phyloP scores from a whole-genome alignment of 2,329 filamentous ascomycete species.

The Curvularia spicifera region DNA sequence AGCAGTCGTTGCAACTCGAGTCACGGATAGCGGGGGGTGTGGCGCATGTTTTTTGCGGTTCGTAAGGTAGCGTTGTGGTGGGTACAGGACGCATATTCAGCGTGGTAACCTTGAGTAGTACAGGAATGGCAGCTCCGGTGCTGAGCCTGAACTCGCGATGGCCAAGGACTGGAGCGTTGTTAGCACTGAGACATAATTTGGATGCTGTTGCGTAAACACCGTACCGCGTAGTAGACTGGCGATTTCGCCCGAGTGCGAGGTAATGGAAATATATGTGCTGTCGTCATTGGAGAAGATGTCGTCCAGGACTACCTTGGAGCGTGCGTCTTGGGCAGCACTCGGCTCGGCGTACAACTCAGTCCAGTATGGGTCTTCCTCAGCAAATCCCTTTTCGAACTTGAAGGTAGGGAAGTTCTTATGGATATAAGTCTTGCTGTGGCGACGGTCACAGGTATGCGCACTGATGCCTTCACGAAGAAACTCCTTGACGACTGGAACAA shows the following conservation, averaged over 20 bases:
- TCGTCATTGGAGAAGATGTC: slow-evolving; percentile 60
- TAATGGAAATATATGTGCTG: slow-evolving; percentile 60
- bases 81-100: slow-evolving; percentile 41
- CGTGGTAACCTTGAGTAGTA: slow-evolving; percentile 67
- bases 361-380: slow-evolving; percentile 65
- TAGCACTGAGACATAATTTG: not conserved
- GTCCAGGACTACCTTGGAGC: slow-evolving; percentile 56
- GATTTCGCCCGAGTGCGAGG: slow-evolving; percentile 66
- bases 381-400: slow-evolving; percentile 66
- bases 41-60: slow-evolving; percentile 37
- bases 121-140: slow-evolving; percentile 73
- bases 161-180: slow-evolving; percentile 55
- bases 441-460: slow-evolving; percentile 71
- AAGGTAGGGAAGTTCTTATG: slow-evolving; percentile 59
- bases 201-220: not conserved
- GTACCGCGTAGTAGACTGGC: slow-evolving; percentile 57
- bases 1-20: slow-evolving; percentile 47
- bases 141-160: slow-evolving; percentile 67
- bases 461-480: slow-evolving; percentile 69
- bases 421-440: slow-evolving; percentile 63
- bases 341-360: slow-evolving; percentile 57
- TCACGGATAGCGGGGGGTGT: slow-evolving; percentile 38
- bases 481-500: slow-evolving; percentile 68
- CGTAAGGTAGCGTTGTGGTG: slow-evolving; percentile 40
- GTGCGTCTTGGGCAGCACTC: slow-evolving; percentile 57